Conservation (phyloP, 371 early-diverging fungal species). For the Lichtheimia corymbifera region DNA sequence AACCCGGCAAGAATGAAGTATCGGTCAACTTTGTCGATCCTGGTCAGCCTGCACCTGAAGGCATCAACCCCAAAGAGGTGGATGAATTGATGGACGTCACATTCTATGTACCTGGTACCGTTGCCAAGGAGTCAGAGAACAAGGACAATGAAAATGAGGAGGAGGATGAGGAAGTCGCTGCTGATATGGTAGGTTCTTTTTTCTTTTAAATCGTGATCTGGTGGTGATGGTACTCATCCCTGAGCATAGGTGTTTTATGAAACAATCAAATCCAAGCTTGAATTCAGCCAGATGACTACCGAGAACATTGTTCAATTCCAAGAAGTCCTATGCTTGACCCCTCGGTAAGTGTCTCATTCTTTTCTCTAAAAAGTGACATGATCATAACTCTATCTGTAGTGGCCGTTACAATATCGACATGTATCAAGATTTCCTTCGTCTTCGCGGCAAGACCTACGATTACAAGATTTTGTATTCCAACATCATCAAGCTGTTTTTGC, state of each 20-base stretch:
- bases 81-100: conserved; percentile 93
- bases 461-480: conserved; percentile 92
- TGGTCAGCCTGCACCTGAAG: conserved; percentile 60
- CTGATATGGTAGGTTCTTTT: conserved; percentile 58
- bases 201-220: neutral
- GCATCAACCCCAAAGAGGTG: conserved; percentile 45
- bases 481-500: conserved; percentile 82
- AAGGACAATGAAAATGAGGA: conserved; percentile 61
- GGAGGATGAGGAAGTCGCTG: conserved; percentile 70
- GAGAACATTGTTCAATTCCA: conserved; percentile 90
- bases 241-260: conserved; percentile 79
- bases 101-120: conserved; percentile 91
- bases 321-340: conserved; percentile 89
- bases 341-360: conserved; percentile 55
- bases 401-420: conserved; percentile 97
- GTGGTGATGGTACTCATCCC: neutral
- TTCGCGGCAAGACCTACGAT: conserved; percentile 97
- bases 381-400: conserved; percentile 34
- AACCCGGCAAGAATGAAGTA: conserved; percentile 91
- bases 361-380: neutral
- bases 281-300: conserved; percentile 83
- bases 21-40: conserved; percentile 85
- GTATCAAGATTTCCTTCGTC: conserved; percentile 87
- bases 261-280: conserved; percentile 88
- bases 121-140: conserved; percentile 57